These are phyloP conservation scores for Monosporascus sp. DNA, from an alignment of 2,329 filamentous ascomycete species.

Conservation along the genomic window DNA sequence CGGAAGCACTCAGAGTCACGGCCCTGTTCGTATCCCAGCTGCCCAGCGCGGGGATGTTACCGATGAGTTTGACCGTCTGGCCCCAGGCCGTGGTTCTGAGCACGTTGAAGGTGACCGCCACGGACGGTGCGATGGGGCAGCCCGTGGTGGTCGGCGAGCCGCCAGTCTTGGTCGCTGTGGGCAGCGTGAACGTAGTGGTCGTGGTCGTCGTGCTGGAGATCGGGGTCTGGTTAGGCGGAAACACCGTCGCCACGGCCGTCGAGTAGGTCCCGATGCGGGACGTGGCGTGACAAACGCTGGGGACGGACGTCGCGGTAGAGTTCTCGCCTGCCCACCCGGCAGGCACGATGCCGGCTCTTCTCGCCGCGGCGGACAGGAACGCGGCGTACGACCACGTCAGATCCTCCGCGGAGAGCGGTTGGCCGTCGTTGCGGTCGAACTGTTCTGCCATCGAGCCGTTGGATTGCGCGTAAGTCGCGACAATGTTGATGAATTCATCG, in stretches of 20 bases:
- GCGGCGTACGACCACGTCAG: conserved; percentile 39
- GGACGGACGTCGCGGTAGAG: conserved; percentile 39
- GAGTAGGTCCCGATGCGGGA: conserved; percentile 47
- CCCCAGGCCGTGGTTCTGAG: conserved; percentile 52
- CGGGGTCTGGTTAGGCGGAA: conserved; percentile 45
- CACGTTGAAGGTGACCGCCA: conserved; percentile 59
- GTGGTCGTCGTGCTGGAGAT: conserved; percentile 19
- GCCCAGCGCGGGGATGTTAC: conserved; percentile 54
- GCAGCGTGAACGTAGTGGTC: conserved; percentile 20
- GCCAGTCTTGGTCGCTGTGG: conserved; percentile 20
- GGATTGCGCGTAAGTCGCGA: conserved; percentile 54
- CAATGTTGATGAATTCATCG: conserved; percentile 55
- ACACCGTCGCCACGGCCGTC: conserved; percentile 39
- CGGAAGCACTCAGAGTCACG: conserved; percentile 49
- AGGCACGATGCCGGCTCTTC: conserved; percentile 50
- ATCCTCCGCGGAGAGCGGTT: conserved; percentile 57
- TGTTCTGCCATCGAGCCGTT: conserved; percentile 66
- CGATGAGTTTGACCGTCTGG: conserved; percentile 60
- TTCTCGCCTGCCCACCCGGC: conserved; percentile 46
- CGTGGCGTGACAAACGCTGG: conserved; percentile 40
- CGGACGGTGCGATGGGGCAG: conserved; percentile 36
- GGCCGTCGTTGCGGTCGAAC: conserved; percentile 48
- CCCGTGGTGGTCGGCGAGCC: conserved; percentile 19
- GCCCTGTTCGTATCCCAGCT: conserved; percentile 53
- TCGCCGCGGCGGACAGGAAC: conserved; percentile 57